Conservation (phyloP, 2,329 filamentous ascomycete genomes). For the Curvularia sp. region DNA sequence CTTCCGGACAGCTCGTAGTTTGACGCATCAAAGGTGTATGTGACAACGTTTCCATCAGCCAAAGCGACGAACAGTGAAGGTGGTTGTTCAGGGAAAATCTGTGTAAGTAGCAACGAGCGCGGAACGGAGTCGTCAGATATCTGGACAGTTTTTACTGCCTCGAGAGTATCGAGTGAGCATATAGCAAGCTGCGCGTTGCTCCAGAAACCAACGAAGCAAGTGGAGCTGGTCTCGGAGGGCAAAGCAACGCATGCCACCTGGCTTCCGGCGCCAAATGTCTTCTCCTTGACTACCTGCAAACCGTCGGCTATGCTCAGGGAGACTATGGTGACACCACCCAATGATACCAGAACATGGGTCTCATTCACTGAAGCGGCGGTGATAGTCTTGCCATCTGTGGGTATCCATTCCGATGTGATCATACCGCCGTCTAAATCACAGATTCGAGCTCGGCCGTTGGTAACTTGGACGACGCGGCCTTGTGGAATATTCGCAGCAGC, state of each 20-base stretch:
- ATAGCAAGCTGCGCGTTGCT: constrained; percentile 80
- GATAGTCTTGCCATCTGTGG: constrained; percentile 63
- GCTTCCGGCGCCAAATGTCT: constrained; percentile 69
- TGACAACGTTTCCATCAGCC: constrained; percentile 90
- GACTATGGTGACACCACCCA: constrained; percentile 75
- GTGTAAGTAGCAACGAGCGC: constrained; percentile 78
- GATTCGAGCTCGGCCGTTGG: constrained; percentile 67
- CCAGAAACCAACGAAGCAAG: constrained; percentile 89
- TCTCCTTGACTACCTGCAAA: constrained; percentile 65
- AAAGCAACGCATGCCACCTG: constrained; percentile 88
- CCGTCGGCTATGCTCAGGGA: constrained; percentile 69
- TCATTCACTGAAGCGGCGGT: constrained; percentile 80
- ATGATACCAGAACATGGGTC: constrained; percentile 73
- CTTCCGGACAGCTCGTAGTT: constrained; percentile 72
- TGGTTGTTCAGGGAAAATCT: constrained; percentile 70
- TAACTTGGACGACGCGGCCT: constrained; percentile 77
- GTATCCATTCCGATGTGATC: constrained; percentile 66
- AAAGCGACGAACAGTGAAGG: constrained; percentile 88
- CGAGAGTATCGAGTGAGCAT: constrained; percentile 71
- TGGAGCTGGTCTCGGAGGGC: constrained; percentile 65
- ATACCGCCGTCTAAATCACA: constrained; percentile 65
- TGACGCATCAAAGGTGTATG: constrained; percentile 72
- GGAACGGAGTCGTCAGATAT: constrained; percentile 75
- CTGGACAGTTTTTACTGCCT: constrained; percentile 66
- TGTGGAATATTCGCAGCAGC: constrained; percentile 70